Percentiles rank a stretch among this genome's conserved stretches.
phyloP scores from a whole-genome alignment of 352 stramenopile genomes.

The Elongisporangium anandrum region DNA sequence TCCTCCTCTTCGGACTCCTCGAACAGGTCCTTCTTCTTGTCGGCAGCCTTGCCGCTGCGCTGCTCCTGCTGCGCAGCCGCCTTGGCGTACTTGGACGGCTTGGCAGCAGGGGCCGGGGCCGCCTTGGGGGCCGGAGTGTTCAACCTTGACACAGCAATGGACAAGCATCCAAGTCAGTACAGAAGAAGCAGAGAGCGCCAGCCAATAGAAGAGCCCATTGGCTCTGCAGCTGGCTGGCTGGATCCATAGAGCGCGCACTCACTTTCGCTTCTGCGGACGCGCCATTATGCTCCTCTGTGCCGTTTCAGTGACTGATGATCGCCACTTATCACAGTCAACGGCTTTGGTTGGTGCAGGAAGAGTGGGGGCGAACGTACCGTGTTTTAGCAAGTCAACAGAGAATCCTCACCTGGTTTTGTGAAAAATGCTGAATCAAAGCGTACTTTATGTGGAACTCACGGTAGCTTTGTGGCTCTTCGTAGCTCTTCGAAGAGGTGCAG shows the following conservation, averaged over 20 bases:
- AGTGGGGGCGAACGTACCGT: not conserved
- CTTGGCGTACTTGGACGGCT: constrained; percentile 72
- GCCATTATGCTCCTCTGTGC: constrained; percentile 31
- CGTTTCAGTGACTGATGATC: constrained; percentile 15
- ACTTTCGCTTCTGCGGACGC: constrained; percentile 56
- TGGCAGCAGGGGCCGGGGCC: constrained; percentile 10
- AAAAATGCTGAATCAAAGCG: constrained; percentile 7
- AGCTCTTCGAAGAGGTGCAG: constrained; percentile 1
- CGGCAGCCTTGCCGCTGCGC: constrained; percentile 9
- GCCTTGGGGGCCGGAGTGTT: constrained; percentile 24
- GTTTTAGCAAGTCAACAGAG: not conserved
- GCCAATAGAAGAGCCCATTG: not conserved
- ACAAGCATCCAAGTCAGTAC: not conserved
- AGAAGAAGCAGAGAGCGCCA: not conserved
- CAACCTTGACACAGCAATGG: constrained; percentile 5
- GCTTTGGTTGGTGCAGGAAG: not conserved
- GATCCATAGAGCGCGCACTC: not conserved
- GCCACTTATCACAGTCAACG: not conserved
- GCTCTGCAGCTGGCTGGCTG: not conserved
- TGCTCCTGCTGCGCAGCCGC: constrained; percentile 71
- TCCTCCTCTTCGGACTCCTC: constrained; percentile 68
- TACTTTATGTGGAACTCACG: not conserved
- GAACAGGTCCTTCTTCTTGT: constrained; percentile 47
- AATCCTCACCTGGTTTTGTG: constrained; percentile 1
- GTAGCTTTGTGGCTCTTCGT: not conserved